Evolutionary conservation across 2,329 filamentous ascomycete species (phyloP).

Genomic region (Periconia sp.): DNA sequence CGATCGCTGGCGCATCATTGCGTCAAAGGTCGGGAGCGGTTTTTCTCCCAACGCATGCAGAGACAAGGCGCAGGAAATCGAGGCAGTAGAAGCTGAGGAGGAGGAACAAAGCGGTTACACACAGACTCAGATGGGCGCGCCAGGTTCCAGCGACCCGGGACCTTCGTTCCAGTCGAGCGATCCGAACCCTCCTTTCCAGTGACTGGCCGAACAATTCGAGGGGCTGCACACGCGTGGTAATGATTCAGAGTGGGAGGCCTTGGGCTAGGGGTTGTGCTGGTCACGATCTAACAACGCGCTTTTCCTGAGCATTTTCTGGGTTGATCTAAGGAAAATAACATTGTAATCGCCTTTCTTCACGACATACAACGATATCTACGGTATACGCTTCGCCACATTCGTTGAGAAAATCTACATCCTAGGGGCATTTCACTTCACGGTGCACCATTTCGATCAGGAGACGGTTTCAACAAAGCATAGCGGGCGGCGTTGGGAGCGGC

Average conservation of each 20-base stretch:
- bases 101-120: slow-evolving; percentile 39
- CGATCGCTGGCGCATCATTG: slow-evolving; percentile 91
- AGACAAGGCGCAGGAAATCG: slow-evolving; percentile 74
- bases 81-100: slow-evolving; percentile 34
- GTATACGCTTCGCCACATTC: slow-evolving; percentile 35
- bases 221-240: slow-evolving; percentile 29
- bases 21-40: slow-evolving; percentile 87
- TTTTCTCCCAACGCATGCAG: slow-evolving; percentile 88
- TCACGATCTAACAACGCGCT: slow-evolving; percentile 27
- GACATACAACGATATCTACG: slow-evolving; percentile 38
- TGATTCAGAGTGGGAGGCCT: slow-evolving; percentile 11
- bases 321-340: slow-evolving; percentile 24
- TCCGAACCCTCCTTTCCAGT: slow-evolving; percentile 39
- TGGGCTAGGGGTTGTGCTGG: slow-evolving; percentile 36
- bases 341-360: slow-evolving; percentile 39
- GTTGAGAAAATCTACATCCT: slow-evolving; percentile 14
- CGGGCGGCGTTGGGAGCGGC: slow-evolving; percentile 32
- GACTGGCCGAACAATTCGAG: slow-evolving; percentile 43
- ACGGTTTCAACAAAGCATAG: slow-evolving; percentile 30
- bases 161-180: slow-evolving; percentile 30
- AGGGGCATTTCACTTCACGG: slow-evolving; percentile 14
- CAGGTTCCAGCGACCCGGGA: slow-evolving; percentile 33
- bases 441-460: slow-evolving; percentile 10
- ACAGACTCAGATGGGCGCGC: slow-evolving; percentile 35
- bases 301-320: slow-evolving; percentile 21